phyloP scores from a whole-genome alignment of 1,284 basidiomycete species.

The Sanghuangporus weigelae region DNA sequence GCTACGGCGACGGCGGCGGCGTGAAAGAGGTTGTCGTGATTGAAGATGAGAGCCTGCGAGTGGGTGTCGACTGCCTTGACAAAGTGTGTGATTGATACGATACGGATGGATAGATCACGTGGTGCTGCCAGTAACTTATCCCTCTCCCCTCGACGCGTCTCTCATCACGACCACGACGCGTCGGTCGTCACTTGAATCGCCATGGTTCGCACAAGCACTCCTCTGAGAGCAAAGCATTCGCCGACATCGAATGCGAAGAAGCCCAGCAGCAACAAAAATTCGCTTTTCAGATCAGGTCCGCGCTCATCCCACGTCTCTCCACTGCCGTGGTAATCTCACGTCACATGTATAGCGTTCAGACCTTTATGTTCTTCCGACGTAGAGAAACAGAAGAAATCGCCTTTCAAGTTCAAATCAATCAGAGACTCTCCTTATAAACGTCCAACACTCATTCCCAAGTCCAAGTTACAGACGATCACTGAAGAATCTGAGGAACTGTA shows the following conservation, averaged over 20 bases:
- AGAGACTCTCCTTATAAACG: constrained; percentile 16
- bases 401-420: constrained; percentile 9
- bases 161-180: neutral
- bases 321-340: neutral
- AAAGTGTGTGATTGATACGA: neutral
- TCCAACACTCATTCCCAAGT: constrained; percentile 4
- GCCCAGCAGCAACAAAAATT: neutral
- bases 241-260: neutral
- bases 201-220: constrained; percentile 11
- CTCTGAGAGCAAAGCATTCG: constrained; percentile 3
- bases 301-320: neutral
- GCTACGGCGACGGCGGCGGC: neutral
- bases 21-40: neutral
- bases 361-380: constrained; percentile 1
- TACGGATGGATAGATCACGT: neutral
- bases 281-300: constrained; percentile 8
- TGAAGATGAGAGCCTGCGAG: neutral
- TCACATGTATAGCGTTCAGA: constrained; percentile 4
- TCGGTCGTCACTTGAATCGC: neutral
- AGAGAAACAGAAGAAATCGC: constrained; percentile 1
- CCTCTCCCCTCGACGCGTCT: neutral
- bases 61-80: neutral
- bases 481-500: constrained; percentile 12
- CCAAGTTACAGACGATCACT: constrained; percentile 10
- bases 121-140: neutral